A percentile compares a stretch with the other conserved stretches of the same genome.
phyloP scores from a whole-genome alignment of 768 basidiomycete species.

The Leccinum longicurvipes region DNA sequence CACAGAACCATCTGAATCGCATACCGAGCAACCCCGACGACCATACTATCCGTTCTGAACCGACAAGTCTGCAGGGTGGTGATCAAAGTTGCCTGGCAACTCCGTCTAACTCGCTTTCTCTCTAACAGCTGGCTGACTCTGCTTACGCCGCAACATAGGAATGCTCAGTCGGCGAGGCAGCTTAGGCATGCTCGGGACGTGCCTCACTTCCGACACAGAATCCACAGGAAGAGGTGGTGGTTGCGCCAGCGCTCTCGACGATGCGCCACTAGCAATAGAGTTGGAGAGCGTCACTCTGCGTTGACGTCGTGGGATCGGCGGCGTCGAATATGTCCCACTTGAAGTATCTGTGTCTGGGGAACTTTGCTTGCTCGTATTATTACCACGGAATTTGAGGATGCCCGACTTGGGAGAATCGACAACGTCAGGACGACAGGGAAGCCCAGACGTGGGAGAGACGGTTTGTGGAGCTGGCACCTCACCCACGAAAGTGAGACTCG shows the following conservation, averaged over 20 bases:
- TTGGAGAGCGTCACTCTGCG: conserved; percentile 23
- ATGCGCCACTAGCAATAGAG: conserved; percentile 1
- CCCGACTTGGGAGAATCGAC: conserved; percentile 9
- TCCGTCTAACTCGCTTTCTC: neutral
- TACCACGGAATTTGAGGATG: conserved; percentile 15
- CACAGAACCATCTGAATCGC: neutral
- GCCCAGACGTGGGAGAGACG: neutral
- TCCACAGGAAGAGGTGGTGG: neutral
- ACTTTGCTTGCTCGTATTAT: conserved; percentile 6
- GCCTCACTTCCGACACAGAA: conserved; percentile 5
- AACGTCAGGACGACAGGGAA: conserved; percentile 3
- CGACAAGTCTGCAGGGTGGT: neutral
- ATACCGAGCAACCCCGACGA: neutral
- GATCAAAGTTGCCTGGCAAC: neutral
- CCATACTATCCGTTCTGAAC: too few relatives aligned
- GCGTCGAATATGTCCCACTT: neutral
- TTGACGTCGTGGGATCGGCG: conserved; percentile 3
- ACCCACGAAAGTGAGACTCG: conserved; percentile 11
- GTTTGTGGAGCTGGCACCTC: neutral
- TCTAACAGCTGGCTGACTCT: conserved; percentile 10
- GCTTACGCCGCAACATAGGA: conserved; percentile 28
- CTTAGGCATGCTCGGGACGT: conserved; percentile 20
- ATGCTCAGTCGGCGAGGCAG: conserved; percentile 29
- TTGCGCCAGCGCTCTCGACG: neutral
- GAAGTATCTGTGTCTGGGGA: neutral